Percentiles rank a stretch among this genome's conserved stretches.
These are phyloP conservation scores for Silene noctiflora DNA, from an alignment of 179 eudicot genomes.

Conservation along the genomic window DNA sequence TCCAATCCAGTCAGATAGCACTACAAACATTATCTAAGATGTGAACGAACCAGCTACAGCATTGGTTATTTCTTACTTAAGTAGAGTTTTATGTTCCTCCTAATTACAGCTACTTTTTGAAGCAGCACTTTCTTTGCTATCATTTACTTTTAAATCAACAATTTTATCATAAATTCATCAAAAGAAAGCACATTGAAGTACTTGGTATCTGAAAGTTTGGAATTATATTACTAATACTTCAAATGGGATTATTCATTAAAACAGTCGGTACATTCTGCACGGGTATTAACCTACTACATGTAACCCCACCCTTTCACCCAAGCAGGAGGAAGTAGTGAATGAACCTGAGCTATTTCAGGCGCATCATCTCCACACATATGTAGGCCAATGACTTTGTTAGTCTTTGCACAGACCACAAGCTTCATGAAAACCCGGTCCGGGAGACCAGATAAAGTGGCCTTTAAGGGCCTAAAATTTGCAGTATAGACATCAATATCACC, in stretches of 20 bases:
- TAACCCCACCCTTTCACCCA: not conserved
- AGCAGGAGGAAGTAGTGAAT: constrained; percentile 20
- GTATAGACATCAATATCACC: constrained; percentile 87
- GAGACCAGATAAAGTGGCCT: constrained; percentile 92
- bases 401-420: constrained; percentile 78
- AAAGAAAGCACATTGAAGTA: not conserved
- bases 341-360: constrained; percentile 89
- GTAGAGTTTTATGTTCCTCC: not conserved
- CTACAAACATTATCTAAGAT: not conserved
- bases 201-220: not conserved
- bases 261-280: not conserved
- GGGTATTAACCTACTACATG: not conserved
- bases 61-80: not conserved
- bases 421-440: constrained; percentile 95
- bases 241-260: too few species aligned
- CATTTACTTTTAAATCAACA: not conserved
- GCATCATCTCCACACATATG: constrained; percentile 98
- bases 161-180: not conserved
- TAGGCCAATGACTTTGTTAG: constrained; percentile 74
- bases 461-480: constrained; percentile 85
- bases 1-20: constrained; percentile 11
- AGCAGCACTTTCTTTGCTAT: not conserved
- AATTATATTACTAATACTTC: too few species aligned
- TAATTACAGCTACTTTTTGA: too few species aligned
- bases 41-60: not conserved